A percentile compares a stretch with the other conserved stretches of the same genome.
phyloP scores from a whole-genome alignment of 768 basidiomycete genomes.

The Austroboletus festivus region DNA sequence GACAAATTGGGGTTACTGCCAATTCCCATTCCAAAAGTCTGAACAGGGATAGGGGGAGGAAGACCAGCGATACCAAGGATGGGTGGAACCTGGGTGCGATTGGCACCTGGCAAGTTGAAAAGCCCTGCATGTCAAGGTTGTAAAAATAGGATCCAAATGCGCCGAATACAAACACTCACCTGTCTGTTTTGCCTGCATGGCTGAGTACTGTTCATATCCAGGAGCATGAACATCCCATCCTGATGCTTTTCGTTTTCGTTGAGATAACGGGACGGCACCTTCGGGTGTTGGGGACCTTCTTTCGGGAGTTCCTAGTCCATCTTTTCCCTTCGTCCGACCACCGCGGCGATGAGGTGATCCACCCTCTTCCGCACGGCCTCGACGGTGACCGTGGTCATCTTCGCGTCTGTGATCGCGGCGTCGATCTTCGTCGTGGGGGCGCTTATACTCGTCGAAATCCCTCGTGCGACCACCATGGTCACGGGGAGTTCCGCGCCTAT shows the following conservation, averaged over 20 bases:
- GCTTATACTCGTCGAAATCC: slow-evolving; percentile 46
- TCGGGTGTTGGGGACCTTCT: slow-evolving; percentile 89
- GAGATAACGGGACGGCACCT: slow-evolving; percentile 74
- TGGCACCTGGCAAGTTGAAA: slow-evolving; percentile 95
- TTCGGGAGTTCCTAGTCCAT: slow-evolving; percentile 65
- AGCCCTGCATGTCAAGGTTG: slow-evolving; percentile 53
- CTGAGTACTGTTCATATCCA: slow-evolving; percentile 92
- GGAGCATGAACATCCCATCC: slow-evolving; percentile 97
- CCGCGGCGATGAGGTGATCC: slow-evolving; percentile 39
- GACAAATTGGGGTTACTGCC: slow-evolving; percentile 86
- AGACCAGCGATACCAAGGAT: slow-evolving; percentile 79
- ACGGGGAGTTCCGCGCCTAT: slow-evolving; percentile 46
- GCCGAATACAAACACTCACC: slow-evolving; percentile 45
- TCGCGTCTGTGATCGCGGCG: slow-evolving; percentile 47
- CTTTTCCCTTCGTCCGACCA: slow-evolving; percentile 45
- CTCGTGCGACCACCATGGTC: slow-evolving; percentile 46
- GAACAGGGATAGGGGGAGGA: slow-evolving; percentile 79
- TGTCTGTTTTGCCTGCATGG: slow-evolving; percentile 97
- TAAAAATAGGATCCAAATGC: slow-evolving; percentile 3
- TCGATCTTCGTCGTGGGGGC: slow-evolving; percentile 48
- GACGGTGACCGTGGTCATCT: slow-evolving; percentile 33
- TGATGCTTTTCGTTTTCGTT: slow-evolving; percentile 84
- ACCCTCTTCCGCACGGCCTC: slow-evolving; percentile 40
- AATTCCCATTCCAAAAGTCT: slow-evolving; percentile 83
- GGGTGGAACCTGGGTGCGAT: slow-evolving; percentile 81